Evolutionary conservation across 108 stramenopile species (phyloP).

Genomic region (Bacterosira constricta): DNA sequence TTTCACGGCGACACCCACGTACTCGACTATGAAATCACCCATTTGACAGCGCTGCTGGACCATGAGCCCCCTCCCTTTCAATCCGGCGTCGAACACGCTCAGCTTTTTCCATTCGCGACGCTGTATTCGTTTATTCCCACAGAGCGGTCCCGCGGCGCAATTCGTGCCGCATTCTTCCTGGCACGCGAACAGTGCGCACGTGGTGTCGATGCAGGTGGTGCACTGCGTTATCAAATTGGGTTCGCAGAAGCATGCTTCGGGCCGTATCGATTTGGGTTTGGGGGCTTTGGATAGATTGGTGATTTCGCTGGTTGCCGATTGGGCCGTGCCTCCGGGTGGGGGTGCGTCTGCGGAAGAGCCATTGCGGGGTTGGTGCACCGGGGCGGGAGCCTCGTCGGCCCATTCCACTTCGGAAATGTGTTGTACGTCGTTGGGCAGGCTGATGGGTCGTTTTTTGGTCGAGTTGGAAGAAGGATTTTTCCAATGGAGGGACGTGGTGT

Average conservation of each 20-base stretch:
- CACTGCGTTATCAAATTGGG: constrained; percentile 25
- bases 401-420: constrained; percentile 60
- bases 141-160: constrained; percentile 66
- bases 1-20: constrained; percentile 83
- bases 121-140: constrained; percentile 77
- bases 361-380: background rate
- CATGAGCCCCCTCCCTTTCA: constrained; percentile 76
- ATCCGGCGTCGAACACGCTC: constrained; percentile 71
- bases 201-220: constrained; percentile 44
- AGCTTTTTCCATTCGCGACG: constrained; percentile 66
- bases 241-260: constrained; percentile 58
- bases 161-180: constrained; percentile 81
- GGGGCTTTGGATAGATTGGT: constrained; percentile 39
- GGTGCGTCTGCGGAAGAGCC: background rate
- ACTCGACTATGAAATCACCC: constrained; percentile 84
- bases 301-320: no score
- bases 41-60: constrained; percentile 51
- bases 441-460: constrained; percentile 25
- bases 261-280: constrained; percentile 29
- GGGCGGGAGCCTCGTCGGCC: constrained; percentile 27
- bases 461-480: constrained; percentile 20
- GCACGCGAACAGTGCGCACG: constrained; percentile 76
- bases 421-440: constrained; percentile 45
- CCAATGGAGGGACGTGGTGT: constrained; percentile 48
- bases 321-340: background rate